Evolutionary conservation across 164 flowering plant genomes (phyloP).

Genomic region (Vitis labrusca): DNA sequence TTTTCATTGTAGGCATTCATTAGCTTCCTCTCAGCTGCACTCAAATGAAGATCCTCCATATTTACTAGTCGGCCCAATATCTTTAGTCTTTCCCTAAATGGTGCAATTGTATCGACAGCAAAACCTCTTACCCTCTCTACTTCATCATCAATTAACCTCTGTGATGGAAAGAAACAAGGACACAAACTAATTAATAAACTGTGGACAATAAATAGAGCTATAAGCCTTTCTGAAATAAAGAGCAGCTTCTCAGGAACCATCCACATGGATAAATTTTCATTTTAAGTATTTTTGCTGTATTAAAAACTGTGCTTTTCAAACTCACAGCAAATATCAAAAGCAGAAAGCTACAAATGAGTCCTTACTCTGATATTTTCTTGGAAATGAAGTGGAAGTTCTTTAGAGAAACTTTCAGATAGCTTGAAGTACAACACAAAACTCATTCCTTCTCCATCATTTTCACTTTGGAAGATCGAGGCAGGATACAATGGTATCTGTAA

Average conservation of each 20-base stretch:
- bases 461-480: conserved; percentile 74
- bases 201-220: neutral
- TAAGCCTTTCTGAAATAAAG: too few species aligned
- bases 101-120: conserved; percentile 64
- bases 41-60: conserved; percentile 72
- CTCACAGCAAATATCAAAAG: neutral
- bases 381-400: conserved; percentile 70
- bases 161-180: conserved; percentile 15
- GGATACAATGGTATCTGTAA: conserved; percentile 85
- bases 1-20: conserved; percentile 93
- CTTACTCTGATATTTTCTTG: conserved; percentile 75
- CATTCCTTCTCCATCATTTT: conserved; percentile 92
- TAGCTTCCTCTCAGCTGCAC: conserved; percentile 78
- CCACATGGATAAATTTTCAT: too few species aligned
- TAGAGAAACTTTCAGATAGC: conserved; percentile 66
- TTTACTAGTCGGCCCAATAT: conserved; percentile 80
- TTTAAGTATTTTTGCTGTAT: too few species aligned
- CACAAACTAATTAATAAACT: neutral
- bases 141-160: conserved; percentile 83
- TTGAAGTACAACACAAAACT: conserved; percentile 78
- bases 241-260: too few species aligned
- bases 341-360: neutral
- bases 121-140: conserved; percentile 82
- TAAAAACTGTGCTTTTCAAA: neutral
- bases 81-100: conserved; percentile 85